These are phyloP conservation scores for Isoetes taiwanensis DNA, from an alignment of 75 land plant genomes.

Conservation along the genomic window DNA sequence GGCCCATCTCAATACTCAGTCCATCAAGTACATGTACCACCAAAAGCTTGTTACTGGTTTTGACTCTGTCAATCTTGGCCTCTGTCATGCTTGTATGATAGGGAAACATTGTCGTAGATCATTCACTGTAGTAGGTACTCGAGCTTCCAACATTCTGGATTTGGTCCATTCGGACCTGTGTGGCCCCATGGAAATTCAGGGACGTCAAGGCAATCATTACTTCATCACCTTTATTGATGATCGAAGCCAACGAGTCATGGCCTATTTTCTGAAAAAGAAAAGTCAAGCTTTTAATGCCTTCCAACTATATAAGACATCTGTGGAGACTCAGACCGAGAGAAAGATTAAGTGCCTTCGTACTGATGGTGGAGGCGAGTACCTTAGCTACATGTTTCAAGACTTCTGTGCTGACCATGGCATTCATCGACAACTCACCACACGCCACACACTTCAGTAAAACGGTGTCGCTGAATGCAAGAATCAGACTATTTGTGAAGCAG, in stretches of 20 bases:
- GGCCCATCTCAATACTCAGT: too few relatives aligned
- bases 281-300: slow-evolving; percentile 12
- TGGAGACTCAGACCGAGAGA: slow-evolving; percentile 10
- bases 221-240: slow-evolving; percentile 20
- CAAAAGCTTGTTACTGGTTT: too few relatives aligned
- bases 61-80: too few relatives aligned
- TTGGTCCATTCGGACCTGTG: too few relatives aligned
- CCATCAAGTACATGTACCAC: too few relatives aligned
- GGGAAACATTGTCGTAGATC: too few relatives aligned
- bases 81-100: too few relatives aligned
- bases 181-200: too few relatives aligned
- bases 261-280: slow-evolving; percentile 17
- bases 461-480: slow-evolving; percentile 6
- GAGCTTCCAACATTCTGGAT: too few relatives aligned
- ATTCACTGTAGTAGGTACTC: too few relatives aligned
- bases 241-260: slow-evolving; percentile 1
- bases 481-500: not conserved
- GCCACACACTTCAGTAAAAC: slow-evolving; percentile 1
- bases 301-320: not conserved
- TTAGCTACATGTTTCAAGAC: not conserved
- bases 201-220: too few relatives aligned
- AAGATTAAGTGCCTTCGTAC: slow-evolving; percentile 10
- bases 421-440: not conserved
- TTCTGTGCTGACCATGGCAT: not conserved
- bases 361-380: slow-evolving; percentile 23